Evolutionary conservation across 2,329 filamentous ascomycete genomes (phyloP).

Genomic region (Hypoxylon sp.): DNA sequence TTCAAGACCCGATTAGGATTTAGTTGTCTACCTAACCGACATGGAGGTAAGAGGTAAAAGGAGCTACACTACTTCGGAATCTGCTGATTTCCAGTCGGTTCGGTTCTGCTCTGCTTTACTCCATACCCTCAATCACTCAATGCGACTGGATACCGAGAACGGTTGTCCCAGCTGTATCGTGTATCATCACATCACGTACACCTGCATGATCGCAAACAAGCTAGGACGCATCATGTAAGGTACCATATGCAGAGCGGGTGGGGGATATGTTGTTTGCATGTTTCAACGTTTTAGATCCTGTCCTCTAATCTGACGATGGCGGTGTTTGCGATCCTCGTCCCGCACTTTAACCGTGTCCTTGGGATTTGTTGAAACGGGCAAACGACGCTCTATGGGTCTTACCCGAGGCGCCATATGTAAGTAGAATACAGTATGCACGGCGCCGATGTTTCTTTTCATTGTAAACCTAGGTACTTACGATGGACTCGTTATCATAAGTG

Average conservation of each 20-base stretch:
- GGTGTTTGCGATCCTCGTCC: neutral
- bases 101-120: conserved; percentile 1
- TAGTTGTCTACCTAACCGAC: conserved; percentile 2
- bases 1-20: neutral
- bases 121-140: neutral
- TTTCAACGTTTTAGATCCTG: neutral
- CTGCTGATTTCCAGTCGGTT: neutral
- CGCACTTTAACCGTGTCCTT: neutral
- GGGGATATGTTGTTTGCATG: neutral
- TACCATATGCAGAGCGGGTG: neutral
- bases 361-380: neutral
- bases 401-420: neutral
- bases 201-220: conserved; percentile 15
- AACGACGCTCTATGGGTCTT: neutral
- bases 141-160: conserved; percentile 11
- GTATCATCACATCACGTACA: neutral
- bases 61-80: neutral
- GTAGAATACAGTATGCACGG: neutral
- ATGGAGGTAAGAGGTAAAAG: neutral
- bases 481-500: no score
- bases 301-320: neutral
- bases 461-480: no score
- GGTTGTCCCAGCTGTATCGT: neutral
- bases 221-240: neutral
- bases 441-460: no score